Evolutionary conservation across 2,329 filamentous ascomycete genomes (phyloP).

Genomic region (Alternaria solani): DNA sequence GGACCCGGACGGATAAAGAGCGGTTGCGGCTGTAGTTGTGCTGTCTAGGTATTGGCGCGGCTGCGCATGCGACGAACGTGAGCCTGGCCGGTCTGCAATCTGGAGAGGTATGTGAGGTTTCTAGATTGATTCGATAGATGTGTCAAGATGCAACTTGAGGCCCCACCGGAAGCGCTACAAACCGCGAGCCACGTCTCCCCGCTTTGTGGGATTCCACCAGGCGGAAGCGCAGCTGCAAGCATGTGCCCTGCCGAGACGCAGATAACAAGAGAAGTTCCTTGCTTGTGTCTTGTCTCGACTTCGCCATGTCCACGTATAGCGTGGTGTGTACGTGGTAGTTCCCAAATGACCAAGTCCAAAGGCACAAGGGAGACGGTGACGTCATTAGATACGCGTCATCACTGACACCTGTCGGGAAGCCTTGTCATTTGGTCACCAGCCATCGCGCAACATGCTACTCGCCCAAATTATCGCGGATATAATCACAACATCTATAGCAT

Average conservation of each 20-base stretch:
- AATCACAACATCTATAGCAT: not conserved
- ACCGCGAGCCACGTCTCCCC: not conserved
- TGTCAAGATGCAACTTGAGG: not conserved
- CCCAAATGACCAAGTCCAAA: not conserved
- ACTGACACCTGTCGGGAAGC: not conserved
- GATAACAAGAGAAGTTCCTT: not conserved
- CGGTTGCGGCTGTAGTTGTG: not conserved
- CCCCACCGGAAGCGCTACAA: not conserved
- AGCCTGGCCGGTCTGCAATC: not conserved
- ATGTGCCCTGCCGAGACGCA: too few species aligned
- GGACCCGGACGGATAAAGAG: not conserved
- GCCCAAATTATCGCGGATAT: not conserved
- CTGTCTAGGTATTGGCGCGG: not conserved
- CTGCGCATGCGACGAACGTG: not conserved
- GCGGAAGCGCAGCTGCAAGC: not conserved
- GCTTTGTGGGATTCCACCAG: not conserved
- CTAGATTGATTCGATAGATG: not conserved
- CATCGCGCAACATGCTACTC: not conserved
- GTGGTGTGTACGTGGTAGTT: not conserved
- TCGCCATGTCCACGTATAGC: not conserved
- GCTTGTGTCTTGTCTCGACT: not conserved
- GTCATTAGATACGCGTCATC: constrained; percentile 1
- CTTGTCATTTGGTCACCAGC: not conserved
- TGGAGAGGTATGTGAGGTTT: not conserved
- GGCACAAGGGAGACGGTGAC: not conserved